Evolutionary conservation across 805 yeast genomes (phyloP).

Genomic region (Nematodospora valgi): DNA sequence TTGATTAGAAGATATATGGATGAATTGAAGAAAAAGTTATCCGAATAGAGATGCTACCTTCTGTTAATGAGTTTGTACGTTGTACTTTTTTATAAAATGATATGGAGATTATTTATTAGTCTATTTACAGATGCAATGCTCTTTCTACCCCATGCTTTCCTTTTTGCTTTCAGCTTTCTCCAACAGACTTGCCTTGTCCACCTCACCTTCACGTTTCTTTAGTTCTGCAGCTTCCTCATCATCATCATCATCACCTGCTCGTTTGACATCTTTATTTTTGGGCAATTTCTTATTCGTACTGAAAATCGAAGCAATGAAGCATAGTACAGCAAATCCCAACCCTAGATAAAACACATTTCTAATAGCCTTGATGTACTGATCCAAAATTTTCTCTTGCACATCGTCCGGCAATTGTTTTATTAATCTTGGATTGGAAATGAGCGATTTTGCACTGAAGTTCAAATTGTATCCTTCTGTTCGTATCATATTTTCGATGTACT

Average conservation of each 20-base stretch:
- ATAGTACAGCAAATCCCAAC: slow-evolving; percentile 31
- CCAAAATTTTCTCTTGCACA: slow-evolving; percentile 20
- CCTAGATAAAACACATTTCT: slow-evolving; percentile 39
- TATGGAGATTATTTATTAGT: too few species aligned
- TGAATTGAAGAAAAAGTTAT: slow-evolving; percentile 1
- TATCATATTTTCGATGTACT: slow-evolving; percentile 14
- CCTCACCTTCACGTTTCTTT: slow-evolving; percentile 4
- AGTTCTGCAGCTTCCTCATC: slow-evolving; percentile 5
- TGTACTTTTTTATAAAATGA: too few species aligned
- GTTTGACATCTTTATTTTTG: too few species aligned
- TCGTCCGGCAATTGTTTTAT: slow-evolving; percentile 23
- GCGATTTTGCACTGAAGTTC: too few species aligned
- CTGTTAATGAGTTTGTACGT: background rate
- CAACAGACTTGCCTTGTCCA: too few species aligned
- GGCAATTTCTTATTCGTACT: slow-evolving; percentile 44
- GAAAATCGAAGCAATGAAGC: slow-evolving; percentile 30
- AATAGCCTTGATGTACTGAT: slow-evolving; percentile 36
- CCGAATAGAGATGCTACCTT: background rate
- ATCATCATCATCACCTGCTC: slow-evolving; percentile 11
- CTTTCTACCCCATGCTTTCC: too few species aligned
- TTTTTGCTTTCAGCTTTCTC: too few species aligned
- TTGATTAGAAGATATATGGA: slow-evolving; percentile 5
- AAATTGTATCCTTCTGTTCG: too few species aligned
- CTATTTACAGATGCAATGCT: too few species aligned
- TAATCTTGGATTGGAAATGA: too few species aligned